Conservation (phyloP, 1,284 basidiomycete genomes). For the Papiliotrema terrestris region DNA sequence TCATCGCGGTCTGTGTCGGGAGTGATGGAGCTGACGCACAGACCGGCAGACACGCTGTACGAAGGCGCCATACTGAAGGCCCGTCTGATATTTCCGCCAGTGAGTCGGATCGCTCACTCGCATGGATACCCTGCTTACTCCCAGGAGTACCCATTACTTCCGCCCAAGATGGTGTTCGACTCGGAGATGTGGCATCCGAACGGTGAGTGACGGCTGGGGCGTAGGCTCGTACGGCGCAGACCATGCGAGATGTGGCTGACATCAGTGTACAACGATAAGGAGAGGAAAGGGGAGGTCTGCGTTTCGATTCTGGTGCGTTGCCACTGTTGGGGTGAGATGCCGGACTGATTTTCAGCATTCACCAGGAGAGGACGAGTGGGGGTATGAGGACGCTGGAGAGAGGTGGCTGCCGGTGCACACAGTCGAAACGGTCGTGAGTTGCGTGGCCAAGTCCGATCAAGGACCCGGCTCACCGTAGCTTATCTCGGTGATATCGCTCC, state of each 20-base stretch:
- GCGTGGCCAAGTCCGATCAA: not conserved
- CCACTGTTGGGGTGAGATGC: not conserved
- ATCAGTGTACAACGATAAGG: constrained; percentile 84
- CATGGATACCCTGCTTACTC: not conserved
- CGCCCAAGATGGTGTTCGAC: constrained; percentile 93
- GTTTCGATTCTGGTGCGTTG: constrained; percentile 84
- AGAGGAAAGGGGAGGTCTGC: constrained; percentile 85
- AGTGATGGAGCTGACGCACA: constrained; percentile 36
- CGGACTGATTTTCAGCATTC: constrained; percentile 60
- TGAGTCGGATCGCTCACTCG: constrained; percentile 18
- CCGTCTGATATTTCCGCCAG: constrained; percentile 73
- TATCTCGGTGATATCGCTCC: constrained; percentile 89
- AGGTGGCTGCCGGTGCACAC: constrained; percentile 97
- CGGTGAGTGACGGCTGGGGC: constrained; percentile 56
- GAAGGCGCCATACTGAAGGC: constrained; percentile 93
- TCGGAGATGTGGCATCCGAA: constrained; percentile 99
- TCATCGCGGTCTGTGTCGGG: not conserved
- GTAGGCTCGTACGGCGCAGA: too few species aligned
- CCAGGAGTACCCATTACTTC: constrained; percentile 81
- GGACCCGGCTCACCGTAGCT: constrained; percentile 58
- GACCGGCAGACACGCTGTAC: constrained; percentile 84
- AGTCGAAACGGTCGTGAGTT: constrained; percentile 90
- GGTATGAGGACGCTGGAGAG: constrained; percentile 96
- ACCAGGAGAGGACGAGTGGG: constrained; percentile 95
- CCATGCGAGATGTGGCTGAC: not conserved